These are phyloP conservation scores for Dioscorea zingiberensis DNA, from an alignment of 106 monocot genomes.

Conservation along the genomic window DNA sequence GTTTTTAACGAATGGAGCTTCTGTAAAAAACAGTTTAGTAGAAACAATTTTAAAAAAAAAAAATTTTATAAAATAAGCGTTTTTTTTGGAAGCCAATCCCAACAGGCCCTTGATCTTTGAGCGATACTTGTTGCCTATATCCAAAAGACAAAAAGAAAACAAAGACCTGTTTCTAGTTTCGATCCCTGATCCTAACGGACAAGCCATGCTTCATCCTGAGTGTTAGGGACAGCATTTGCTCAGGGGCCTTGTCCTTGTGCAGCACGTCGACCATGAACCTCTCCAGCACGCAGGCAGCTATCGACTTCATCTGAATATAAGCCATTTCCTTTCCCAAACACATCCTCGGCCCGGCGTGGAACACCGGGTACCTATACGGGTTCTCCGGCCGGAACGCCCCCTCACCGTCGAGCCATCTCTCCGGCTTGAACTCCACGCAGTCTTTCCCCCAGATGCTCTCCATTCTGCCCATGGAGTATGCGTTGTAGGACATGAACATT, in stretches of 20 bases:
- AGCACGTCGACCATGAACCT: neutral
- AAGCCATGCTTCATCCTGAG: conserved; percentile 15
- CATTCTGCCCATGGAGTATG: conserved; percentile 7
- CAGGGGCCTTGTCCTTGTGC: neutral
- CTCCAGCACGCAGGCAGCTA: conserved; percentile 3
- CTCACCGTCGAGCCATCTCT: conserved; percentile 4
- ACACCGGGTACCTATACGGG: conserved; percentile 12
- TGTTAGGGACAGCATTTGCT: conserved; percentile 9
- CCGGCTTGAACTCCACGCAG: conserved; percentile 8
- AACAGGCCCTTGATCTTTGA: no score
- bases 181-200: neutral
- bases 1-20: no score
- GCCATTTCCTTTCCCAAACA: conserved; percentile 19
- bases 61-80: no score
- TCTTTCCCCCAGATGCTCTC: conserved; percentile 5
- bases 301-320: conserved; percentile 16
- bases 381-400: conserved; percentile 1
- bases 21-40: no score
- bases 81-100: no score
- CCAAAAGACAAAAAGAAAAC: no score
- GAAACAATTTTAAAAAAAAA: no score
- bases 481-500: neutral
- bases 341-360: conserved; percentile 8
- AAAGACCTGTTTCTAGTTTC: neutral
- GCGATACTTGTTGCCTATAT: no score